These are phyloP conservation scores for Paramyrothecium roridum DNA, from an alignment of 2,329 filamentous ascomycete genomes.

Conservation along the genomic window DNA sequence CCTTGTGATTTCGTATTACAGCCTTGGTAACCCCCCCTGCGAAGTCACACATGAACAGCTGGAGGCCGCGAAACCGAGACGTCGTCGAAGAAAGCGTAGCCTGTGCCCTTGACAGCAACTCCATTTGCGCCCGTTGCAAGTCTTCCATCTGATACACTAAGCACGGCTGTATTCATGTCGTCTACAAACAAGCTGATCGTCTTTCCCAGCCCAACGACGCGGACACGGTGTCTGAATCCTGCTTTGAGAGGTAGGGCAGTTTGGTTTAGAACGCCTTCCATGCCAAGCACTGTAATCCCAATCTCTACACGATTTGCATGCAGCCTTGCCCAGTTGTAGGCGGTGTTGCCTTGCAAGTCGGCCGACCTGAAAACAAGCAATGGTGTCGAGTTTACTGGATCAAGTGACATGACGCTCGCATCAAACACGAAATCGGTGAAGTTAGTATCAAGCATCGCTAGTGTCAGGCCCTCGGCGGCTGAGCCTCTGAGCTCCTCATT, in stretches of 20 bases:
- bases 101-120: not conserved
- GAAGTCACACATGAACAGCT: too few relatives aligned
- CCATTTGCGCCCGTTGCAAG: not conserved
- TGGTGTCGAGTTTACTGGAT: not conserved
- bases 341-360: not conserved
- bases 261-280: not conserved
- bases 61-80: not conserved
- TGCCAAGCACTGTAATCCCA: not conserved
- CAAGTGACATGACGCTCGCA: slow-evolving; percentile 1
- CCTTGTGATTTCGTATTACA: too few relatives aligned
- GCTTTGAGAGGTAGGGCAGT: not conserved
- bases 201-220: not conserved
- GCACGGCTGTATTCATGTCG: not conserved
- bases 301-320: not conserved
- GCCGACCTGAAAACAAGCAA: not conserved
- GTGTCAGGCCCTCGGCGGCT: not conserved
- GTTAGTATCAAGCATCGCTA: slow-evolving; percentile 8
- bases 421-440: slow-evolving; percentile 10
- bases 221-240: not conserved
- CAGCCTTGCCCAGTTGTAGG: not conserved
- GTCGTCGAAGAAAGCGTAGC: not conserved
- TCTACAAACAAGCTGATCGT: not conserved
- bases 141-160: not conserved
- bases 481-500: not conserved
- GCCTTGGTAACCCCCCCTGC: too few relatives aligned